Base-by-base conservation (phyloP, 345 rosid species). In the Microthlaspi erraticum region DNA sequence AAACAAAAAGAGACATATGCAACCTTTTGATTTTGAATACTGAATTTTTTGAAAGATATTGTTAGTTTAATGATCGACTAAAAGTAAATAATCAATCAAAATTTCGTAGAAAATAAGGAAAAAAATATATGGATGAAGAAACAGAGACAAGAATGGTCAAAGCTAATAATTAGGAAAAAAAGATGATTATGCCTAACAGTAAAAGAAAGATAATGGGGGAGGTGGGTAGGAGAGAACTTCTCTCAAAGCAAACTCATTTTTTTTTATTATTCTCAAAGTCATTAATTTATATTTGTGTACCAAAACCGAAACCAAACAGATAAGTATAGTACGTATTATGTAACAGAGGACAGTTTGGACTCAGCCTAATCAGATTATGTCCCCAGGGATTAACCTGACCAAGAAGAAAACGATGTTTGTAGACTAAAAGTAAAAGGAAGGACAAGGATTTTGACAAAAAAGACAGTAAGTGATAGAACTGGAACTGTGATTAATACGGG, bases 91-190 rank as follows among this genome's bases (percentile, higher is more conserved):
- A 66, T 58, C 60, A 60, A 51, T 51, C 8, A 33, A 41, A 41
- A 19, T 32, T 14, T 19, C 51, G 31, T 41, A 41, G 48, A 66
- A 9, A 49, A 29, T 20, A 44, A 66, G 60, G 32, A 56, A 45
- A 38, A 20, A 57, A 39, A 16, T 17, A 26, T 17, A 56, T 17
- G 36, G 42, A 74, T 1, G 20, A 52, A 16, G 14, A 68, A 39
- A 46, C 62, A 62, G 53, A 49, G 71, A 57, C 74, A 68, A 41
- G 71, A 63, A 70, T 76, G 75, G 79, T 57, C 75, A 69, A 69
- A 63, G 66, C 46, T 63, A 68, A 76, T 76, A 56, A 76, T 76
- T 56, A 76, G 29, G 4, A 46, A 18, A 26, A 26, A 26, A 60
- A 60, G 8, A 67, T 62, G 60, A 76, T 63, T 76, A 42, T 56